These are phyloP conservation scores for Paecilomyces sp. DNA, from an alignment of 2,329 filamentous ascomycete genomes.

Conservation along the genomic window DNA sequence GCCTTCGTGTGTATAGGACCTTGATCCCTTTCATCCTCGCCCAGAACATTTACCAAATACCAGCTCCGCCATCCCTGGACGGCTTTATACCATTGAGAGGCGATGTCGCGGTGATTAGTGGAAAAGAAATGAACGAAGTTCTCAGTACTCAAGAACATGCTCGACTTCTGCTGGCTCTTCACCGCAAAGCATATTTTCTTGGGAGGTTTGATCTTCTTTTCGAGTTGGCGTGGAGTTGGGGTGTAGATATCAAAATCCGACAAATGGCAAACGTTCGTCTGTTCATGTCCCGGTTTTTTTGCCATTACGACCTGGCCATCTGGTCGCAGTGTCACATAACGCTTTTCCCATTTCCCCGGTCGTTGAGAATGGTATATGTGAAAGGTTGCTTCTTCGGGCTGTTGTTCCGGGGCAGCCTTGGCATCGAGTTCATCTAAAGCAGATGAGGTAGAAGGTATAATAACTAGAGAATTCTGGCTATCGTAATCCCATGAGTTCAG, in stretches of 20 bases:
- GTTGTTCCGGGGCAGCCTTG: slow-evolving; percentile 54
- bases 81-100: slow-evolving; percentile 61
- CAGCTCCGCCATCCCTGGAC: slow-evolving; percentile 84
- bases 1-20: slow-evolving; percentile 16
- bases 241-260: slow-evolving; percentile 90
- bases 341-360: slow-evolving; percentile 82
- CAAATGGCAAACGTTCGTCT: slow-evolving; percentile 68
- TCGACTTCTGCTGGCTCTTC: slow-evolving; percentile 85
- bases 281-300: slow-evolving; percentile 67
- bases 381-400: slow-evolving; percentile 61
- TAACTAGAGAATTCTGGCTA: slow-evolving; percentile 63
- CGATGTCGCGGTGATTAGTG: slow-evolving; percentile 62
- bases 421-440: slow-evolving; percentile 49
- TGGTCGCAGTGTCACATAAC: slow-evolving; percentile 63
- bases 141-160: slow-evolving; percentile 71
- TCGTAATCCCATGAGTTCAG: slow-evolving; percentile 91
- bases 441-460: slow-evolving; percentile 54
- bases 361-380: slow-evolving; percentile 74
- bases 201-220: slow-evolving; percentile 69
- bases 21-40: slow-evolving; percentile 41
- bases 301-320: slow-evolving; percentile 66
- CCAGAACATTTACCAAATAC: slow-evolving; percentile 73
- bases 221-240: slow-evolving; percentile 60
- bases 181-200: slow-evolving; percentile 81
- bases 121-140: slow-evolving; percentile 92